Evolutionary conservation across 306 rosid genomes (phyloP), one percentile per base, ranked within the genome.

Genomic region (Quillaja saponaria): DNA sequence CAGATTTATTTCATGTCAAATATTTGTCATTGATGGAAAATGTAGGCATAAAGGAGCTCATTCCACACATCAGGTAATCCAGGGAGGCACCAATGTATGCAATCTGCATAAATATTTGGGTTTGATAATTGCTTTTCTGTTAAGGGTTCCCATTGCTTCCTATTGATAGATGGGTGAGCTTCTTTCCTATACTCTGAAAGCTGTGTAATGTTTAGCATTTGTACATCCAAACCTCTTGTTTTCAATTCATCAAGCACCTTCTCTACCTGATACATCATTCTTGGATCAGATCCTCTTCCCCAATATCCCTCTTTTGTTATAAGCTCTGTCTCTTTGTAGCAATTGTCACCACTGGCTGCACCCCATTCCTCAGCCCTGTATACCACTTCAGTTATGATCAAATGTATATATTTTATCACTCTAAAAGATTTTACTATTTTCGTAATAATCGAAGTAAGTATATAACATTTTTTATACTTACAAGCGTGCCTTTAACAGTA

Each of bases 51-150:
- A 64, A 90, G 84, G 40, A 90, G 71, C 49, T 90, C 90, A 71
- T 90, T 90, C 97, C 97, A 90, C 8, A 87, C 94, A 71, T 90
- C 97, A 39, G 97, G 91, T 1, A 87, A 84, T 16, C 97, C 97
- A 20, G 95, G 97, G 11, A 90, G 88, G 37, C 95, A 90, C 95
- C 97, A 90, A 67, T 90, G 95, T 10, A 79, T 82, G 60, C 97
- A 90, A 76, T 90, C 95, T 15, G 97, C 88, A 67, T 85, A 90
- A 59, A 76, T 70, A 31, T 77, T 83, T 16, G 94, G 97, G 34
- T 90, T 63, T 25, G 82, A 44, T 16, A 67, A 55, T 54, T 82
- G 82, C 17, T 81, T 63, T 63, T 72, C 60, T 0, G 81, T 84
- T 46, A 87, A 74, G 18, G 83, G 61, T 16, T 87, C 90, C 92